These are phyloP conservation scores for Sporothrix brasiliensis DNA, from an alignment of 2,329 filamentous ascomycete species.

Conservation along the genomic window DNA sequence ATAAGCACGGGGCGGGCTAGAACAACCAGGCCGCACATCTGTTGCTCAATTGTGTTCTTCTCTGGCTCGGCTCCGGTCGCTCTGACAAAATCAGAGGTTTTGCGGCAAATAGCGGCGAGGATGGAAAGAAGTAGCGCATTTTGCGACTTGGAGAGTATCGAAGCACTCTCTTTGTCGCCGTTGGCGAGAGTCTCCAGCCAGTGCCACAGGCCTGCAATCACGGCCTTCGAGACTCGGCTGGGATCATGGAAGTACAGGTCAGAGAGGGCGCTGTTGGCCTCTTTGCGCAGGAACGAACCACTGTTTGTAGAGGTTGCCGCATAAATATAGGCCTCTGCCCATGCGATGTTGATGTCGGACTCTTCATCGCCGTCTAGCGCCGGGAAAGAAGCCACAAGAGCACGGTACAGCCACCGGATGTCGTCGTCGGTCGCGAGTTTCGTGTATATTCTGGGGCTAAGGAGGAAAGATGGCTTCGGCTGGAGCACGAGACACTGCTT, in stretches of 20 bases:
- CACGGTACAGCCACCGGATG: conserved; percentile 72
- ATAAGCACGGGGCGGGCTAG: conserved; percentile 78
- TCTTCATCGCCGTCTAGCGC: conserved; percentile 55
- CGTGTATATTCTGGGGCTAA: conserved; percentile 82
- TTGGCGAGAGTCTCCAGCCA: conserved; percentile 70
- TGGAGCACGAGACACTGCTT: conserved; percentile 68
- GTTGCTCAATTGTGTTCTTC: conserved; percentile 59
- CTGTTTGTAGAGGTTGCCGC: conserved; percentile 66
- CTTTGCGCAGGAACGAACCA: conserved; percentile 64
- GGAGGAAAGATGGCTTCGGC: conserved; percentile 84
- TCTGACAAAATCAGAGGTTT: conserved; percentile 53
- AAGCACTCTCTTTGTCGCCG: conserved; percentile 77
- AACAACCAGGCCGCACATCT: conserved; percentile 77
- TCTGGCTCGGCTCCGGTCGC: conserved; percentile 48
- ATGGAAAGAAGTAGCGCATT: conserved; percentile 64
- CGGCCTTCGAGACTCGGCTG: conserved; percentile 59
- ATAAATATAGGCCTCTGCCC: conserved; percentile 86
- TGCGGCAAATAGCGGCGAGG: conserved; percentile 65
- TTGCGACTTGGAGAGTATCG: conserved; percentile 65
- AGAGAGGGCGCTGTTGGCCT: conserved; percentile 64
- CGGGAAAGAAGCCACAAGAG: conserved; percentile 64
- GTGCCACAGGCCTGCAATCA: conserved; percentile 76
- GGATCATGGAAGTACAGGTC: conserved; percentile 65
- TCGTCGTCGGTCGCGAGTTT: conserved; percentile 78
- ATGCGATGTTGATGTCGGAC: conserved; percentile 63